Evolutionary conservation across 1,284 basidiomycete species (phyloP).

Genomic region (Ceratobasidium papillatum): DNA sequence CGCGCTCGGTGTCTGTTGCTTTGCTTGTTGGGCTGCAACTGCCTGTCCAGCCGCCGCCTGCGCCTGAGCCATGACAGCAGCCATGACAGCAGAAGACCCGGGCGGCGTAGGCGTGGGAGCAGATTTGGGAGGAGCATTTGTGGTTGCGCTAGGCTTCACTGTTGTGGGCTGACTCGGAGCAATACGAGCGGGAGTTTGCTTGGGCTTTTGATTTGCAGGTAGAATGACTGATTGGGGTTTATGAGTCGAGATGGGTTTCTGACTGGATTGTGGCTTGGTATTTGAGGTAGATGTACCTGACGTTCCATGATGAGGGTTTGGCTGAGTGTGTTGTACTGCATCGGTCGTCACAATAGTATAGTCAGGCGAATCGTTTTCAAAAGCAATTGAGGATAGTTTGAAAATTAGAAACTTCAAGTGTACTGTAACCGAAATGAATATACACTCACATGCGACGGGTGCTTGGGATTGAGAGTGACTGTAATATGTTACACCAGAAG

Average conservation of each 20-base stretch:
- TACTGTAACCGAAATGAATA: neutral
- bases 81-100: constrained; percentile 35
- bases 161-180: constrained; percentile 21
- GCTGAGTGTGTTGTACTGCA: constrained; percentile 24
- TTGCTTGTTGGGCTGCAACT: constrained; percentile 34
- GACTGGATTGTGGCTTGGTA: constrained; percentile 16
- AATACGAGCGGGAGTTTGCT: constrained; percentile 7
- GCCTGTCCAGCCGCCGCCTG: constrained; percentile 31
- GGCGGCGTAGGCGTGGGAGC: constrained; percentile 36
- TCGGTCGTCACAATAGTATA: neutral
- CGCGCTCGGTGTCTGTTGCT: constrained; percentile 8
- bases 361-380: neutral
- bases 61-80: constrained; percentile 37
- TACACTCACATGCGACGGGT: constrained; percentile 18
- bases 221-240: neutral
- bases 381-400: neutral
- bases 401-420: neutral
- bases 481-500: constrained; percentile 22
- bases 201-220: constrained; percentile 25
- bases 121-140: constrained; percentile 26
- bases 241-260: constrained; percentile 18
- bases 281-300: neutral
- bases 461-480: constrained; percentile 21
- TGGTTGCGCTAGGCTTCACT: constrained; percentile 36
- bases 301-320: neutral